Evolutionary conservation across 345 rosid species (phyloP), one percentile per base, ranked within the genome.

Genomic region (Moricandia moricandioides): DNA sequence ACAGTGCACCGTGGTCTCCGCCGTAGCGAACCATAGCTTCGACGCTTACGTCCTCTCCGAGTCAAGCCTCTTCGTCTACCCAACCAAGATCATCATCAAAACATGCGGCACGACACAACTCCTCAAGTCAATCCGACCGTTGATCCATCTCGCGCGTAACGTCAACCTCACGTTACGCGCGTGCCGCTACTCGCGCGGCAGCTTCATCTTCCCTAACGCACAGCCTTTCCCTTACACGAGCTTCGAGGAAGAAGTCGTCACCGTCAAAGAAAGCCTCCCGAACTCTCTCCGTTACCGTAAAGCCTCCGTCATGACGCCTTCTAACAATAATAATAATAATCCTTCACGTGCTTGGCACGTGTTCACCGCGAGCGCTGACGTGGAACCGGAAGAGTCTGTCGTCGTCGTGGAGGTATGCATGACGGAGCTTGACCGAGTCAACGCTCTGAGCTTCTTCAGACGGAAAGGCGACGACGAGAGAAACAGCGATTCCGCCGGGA

Each of bases 21-120:
- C 99, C 8, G 91, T 95, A 0, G 97, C 91, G 0, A 95, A 95
- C 71, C 92, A 72, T 6, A 84, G 74, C 77, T 86, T 95, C 47
- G 99, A 95, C 60, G 89, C 99, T 65, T 95, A 95, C 75, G 98
- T 95, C 12, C 84, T 95, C 77, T 95, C 99, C 3, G 99, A 95
- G 75, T 95, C 99, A 5, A 92, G 98, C 75, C 84, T 95, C 21
- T 95, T 95, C 62, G 91, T 95, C 3, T 95, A 92, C 79, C 99
- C 99, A 35, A 88, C 94, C 30, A 95, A 89, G 75, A 86, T 95
- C 83, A 87, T 95, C 77, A 92, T 95, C 86, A 95, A 95, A 81
- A 95, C 99, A 6, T 95, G 99, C 67, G 99, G 99, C 79, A 95
- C 99, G 34, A 95, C 99, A 27, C 96, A 92, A 80, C 91, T 95